Evolutionary conservation across 805 yeast species (phyloP), one percentile per base, ranked within the genome.

Genomic region (Henningerozyma blattae): DNA sequence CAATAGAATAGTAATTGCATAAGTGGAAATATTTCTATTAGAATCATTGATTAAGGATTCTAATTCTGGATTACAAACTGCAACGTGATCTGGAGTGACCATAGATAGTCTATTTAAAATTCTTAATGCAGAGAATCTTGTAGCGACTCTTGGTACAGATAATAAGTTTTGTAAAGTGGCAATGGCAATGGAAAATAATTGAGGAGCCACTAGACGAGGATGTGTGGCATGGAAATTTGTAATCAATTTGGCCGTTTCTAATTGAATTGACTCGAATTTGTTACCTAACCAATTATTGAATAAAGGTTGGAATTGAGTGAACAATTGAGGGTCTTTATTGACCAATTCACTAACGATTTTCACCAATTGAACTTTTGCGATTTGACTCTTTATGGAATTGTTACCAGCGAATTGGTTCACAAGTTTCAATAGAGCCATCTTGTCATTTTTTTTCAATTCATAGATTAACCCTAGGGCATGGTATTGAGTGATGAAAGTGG

Each of bases 391-490:
- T 50, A 91, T 64, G 17, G 72, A 64, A 31, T 71, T 71, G 36
- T 72, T 76, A 28, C 65, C 67, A 22, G 71, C 59, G 48, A 82
- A 74, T 39, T 84, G 83, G 48, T 86, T 84, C 48, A 87, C 79
- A 65, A 91, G 67, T 59, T 89, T 89, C 70, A 84, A 72, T 48
- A 91, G 65, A 2, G 96, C 94, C 89, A 91, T 85, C 47, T 81
- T 78, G 55, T 91, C 98, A 56, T 81, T 94, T 49, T 78, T 78
- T 56, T 93, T 75, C 58, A 91, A 69, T 47, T 82, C 81, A 56
- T 86, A 87, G 46, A 93, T 64, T 47, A 91, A 68, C 17, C 95
- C 96, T 45, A 91, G 66, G 3, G 98, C 96, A 58, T 91, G 97
- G 61, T 89, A 91, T 65, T 91, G 97, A 38, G 94, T 71, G 67